Conservation (phyloP, 2,329 filamentous ascomycete genomes). For the Aspergillus sp. region DNA sequence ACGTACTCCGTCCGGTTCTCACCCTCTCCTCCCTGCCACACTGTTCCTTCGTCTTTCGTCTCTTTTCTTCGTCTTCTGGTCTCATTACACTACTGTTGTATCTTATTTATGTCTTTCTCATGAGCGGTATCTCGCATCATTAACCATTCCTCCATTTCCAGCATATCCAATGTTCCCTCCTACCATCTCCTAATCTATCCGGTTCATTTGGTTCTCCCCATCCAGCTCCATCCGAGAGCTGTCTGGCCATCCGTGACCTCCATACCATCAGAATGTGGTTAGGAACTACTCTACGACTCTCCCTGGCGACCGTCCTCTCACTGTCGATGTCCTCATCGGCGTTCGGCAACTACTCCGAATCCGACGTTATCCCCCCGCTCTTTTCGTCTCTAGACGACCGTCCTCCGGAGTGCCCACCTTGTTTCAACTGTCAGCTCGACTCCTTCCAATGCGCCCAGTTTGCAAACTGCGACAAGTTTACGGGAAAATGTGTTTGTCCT, state of each 20-base stretch:
- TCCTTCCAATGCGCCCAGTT: slow-evolving; percentile 91
- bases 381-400: slow-evolving; percentile 70
- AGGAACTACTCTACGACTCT: slow-evolving; percentile 19
- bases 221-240: slow-evolving; percentile 5
- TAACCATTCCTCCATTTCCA: slow-evolving; percentile 3
- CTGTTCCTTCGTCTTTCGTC: slow-evolving; percentile 1
- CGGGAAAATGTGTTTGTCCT: slow-evolving; percentile 89
- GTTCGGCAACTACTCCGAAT: slow-evolving; percentile 55
- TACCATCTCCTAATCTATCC: background rate
- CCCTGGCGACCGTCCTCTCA: slow-evolving; percentile 25
- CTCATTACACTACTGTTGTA: background rate
- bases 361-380: slow-evolving; percentile 62
- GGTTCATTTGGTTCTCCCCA: background rate
- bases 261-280: slow-evolving; percentile 26
- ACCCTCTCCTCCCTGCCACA: slow-evolving; percentile 4
- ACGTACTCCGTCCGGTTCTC: slow-evolving; percentile 8
- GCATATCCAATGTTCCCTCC: slow-evolving; percentile 1
- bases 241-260: background rate
- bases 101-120: background rate
- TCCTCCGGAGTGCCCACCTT: slow-evolving; percentile 53
- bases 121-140: background rate
- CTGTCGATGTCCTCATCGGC: slow-evolving; percentile 20
- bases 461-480: slow-evolving; percentile 81
- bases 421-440: slow-evolving; percentile 97
- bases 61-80: background rate